Conservation (phyloP, 73 alveolate genomes). For the Stentor coeruleus region DNA sequence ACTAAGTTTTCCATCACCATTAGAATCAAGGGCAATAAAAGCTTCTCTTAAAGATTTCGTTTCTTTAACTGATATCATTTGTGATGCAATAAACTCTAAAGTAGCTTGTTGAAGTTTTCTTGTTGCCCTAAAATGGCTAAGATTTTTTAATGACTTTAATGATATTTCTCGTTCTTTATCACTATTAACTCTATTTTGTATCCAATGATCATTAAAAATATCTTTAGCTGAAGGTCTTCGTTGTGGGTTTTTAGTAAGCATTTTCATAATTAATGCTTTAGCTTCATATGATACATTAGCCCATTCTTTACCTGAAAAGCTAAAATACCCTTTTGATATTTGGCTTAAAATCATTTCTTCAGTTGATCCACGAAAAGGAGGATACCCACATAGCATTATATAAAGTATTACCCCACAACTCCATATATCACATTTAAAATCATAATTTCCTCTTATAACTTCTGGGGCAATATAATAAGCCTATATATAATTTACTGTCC, state of each 20-base stretch:
- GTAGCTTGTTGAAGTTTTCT: constrained; percentile 62
- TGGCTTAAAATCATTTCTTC: constrained; percentile 27
- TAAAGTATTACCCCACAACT: constrained; percentile 48
- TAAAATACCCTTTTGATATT: constrained; percentile 29
- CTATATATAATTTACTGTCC: constrained; percentile 3
- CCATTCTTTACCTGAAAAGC: constrained; percentile 46
- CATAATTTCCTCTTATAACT: constrained; percentile 30
- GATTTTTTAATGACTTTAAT: constrained; percentile 12
- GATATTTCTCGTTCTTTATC: neutral
- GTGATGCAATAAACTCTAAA: constrained; percentile 58
- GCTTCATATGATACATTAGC: constrained; percentile 45
- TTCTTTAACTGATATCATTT: constrained; percentile 51
- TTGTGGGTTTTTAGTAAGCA: constrained; percentile 29
- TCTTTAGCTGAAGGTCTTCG: constrained; percentile 39
- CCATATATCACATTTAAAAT: constrained; percentile 47
- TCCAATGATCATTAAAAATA: constrained; percentile 36
- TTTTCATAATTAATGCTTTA: constrained; percentile 33
- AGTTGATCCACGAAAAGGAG: constrained; percentile 39
- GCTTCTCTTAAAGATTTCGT: constrained; percentile 57
- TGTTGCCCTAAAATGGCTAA: constrained; percentile 7
- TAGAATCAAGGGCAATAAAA: constrained; percentile 64
- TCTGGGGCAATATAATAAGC: constrained; percentile 51
- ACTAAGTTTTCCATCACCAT: constrained; percentile 75
- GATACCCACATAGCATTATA: constrained; percentile 38
- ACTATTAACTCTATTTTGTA: constrained; percentile 11